phyloP scores from a whole-genome alignment of 306 rosid genomes.

The Casuarina glauca region DNA sequence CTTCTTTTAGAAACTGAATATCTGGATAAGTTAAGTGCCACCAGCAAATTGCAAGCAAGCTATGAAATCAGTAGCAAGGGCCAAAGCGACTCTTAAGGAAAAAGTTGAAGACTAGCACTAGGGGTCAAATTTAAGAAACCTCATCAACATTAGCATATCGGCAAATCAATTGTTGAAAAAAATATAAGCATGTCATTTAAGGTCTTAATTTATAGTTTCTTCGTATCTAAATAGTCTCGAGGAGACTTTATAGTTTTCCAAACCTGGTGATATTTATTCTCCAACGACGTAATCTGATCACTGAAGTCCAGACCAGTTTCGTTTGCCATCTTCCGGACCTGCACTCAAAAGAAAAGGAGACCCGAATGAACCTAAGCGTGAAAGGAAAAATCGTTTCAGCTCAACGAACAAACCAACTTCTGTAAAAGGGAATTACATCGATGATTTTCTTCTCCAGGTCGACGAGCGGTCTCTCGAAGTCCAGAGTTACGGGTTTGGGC shows the following conservation, averaged over 20 bases:
- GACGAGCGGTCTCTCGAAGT: constrained; percentile 76
- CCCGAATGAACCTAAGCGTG: constrained; percentile 4
- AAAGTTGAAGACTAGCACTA: background rate
- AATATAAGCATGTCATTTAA: background rate
- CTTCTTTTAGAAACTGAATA: background rate
- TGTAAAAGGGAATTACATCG: constrained; percentile 48
- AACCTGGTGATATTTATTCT: constrained; percentile 81
- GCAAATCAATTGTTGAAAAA: background rate
- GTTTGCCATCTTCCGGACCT: constrained; percentile 85
- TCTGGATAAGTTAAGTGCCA: background rate
- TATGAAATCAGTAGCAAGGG: background rate
- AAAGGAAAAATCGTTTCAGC: background rate
- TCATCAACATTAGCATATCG: background rate
- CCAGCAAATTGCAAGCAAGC: background rate
- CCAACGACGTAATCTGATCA: constrained; percentile 74
- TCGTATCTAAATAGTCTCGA: too few relatives aligned
- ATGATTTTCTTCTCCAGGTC: constrained; percentile 79
- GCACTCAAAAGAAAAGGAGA: constrained; percentile 27
- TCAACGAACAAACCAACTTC: background rate
- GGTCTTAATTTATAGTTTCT: background rate
- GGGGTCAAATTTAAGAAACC: background rate
- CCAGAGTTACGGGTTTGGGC: constrained; percentile 73
- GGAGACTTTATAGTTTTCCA: constrained; percentile 7
- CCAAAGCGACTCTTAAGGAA: background rate
- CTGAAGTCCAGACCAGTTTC: constrained; percentile 92